Evolutionary conservation across 805 yeast species (phyloP), one percentile per base, ranked within the genome.

Genomic region (Pichia nanzhaoensis): DNA sequence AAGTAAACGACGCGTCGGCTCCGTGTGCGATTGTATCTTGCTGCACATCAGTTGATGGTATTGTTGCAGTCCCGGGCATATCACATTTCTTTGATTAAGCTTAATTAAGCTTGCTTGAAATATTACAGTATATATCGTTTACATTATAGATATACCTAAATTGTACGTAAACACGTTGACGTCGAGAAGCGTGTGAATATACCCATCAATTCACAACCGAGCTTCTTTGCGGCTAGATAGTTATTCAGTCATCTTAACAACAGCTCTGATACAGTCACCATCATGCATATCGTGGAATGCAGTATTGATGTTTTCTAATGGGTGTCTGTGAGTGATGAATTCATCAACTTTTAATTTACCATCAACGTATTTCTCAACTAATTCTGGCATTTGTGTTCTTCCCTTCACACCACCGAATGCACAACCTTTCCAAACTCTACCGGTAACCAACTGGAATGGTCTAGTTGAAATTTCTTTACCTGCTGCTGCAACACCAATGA

Each of bases 351-450:
- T 86, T 62, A 91, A 73, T 54, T 71, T 74, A 55, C 96, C 96
- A 37, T 69, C 67, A 72, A 85, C 67, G 68, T 91, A 91, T 64
- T 84, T 90, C 48, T 87, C 82, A 47, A 93, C 95, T 47, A 90
- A 74, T 18, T 80, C 87, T 41, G 95, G 97, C 73, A 93, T 77
- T 72, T 93, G 96, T 34, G 96, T 64, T 73, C 97, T 84, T 63
- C 99, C 98, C 71, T 93, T 93, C 62, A 93, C 89, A 66, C 98
- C 99, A 60, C 99, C 99, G 58, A 88, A 93, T n/a, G 99, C 99
- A 61, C 95, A 87, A 58, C 99, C 99, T 67, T 79, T 85, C 98
- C 99, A 91, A 43, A 86, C 95, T 71, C 99, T 83, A 57, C 99
- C 99, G 35, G 98, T 93, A 53, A 93, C 98, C 67, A 93, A 79